Percentiles rank a stretch among this genome's conserved stretches.
Evolutionary conservation across 352 stramenopile genomes (phyloP).

Genomic region (Pythium apleroticum): DNA sequence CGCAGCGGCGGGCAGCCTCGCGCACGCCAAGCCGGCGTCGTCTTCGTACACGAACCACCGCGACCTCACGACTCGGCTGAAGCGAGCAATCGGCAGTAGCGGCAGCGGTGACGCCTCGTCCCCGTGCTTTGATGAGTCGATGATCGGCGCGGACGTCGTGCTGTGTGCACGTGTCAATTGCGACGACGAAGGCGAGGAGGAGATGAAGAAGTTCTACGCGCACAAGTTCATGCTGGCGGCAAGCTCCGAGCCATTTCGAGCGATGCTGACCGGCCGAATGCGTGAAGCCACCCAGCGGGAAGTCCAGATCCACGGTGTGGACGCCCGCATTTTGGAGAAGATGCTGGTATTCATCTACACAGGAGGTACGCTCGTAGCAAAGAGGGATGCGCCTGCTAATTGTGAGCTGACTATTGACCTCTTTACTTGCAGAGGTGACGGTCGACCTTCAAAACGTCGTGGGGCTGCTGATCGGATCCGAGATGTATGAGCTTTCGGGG

Average conservation of each 20-base stretch:
- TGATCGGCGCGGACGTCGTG: conserved; percentile 74
- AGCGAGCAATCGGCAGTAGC: conserved; percentile 40
- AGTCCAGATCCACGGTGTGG: conserved; percentile 71
- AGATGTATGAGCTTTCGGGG: conserved; percentile 83
- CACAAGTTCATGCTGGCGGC: conserved; percentile 85
- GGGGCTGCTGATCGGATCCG: conserved; percentile 67
- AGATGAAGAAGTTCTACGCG: conserved; percentile 51
- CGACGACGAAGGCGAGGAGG: conserved; percentile 7
- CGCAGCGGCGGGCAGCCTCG: conserved; percentile 4
- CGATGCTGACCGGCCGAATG: conserved; percentile 83
- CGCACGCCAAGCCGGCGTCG: conserved; percentile 35
- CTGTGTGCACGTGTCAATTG: conserved; percentile 45
- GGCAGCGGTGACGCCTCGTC: conserved; percentile 10
- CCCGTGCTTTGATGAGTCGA: conserved; percentile 46
- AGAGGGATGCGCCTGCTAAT: neutral
- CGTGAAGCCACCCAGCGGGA: conserved; percentile 67
- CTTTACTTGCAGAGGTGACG: conserved; percentile 51
- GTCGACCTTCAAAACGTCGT: conserved; percentile 72
- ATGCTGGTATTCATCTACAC: conserved; percentile 88
- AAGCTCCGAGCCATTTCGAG: conserved; percentile 80
- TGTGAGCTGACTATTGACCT: neutral
- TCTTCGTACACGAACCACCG: conserved; percentile 62
- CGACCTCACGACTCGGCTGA: conserved; percentile 59
- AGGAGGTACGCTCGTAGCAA: conserved; percentile 35
- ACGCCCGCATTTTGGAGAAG: conserved; percentile 65